Base-by-base conservation (phyloP, 2,329 filamentous ascomycete species). In the Berkeleyomyces rouxiae region DNA sequence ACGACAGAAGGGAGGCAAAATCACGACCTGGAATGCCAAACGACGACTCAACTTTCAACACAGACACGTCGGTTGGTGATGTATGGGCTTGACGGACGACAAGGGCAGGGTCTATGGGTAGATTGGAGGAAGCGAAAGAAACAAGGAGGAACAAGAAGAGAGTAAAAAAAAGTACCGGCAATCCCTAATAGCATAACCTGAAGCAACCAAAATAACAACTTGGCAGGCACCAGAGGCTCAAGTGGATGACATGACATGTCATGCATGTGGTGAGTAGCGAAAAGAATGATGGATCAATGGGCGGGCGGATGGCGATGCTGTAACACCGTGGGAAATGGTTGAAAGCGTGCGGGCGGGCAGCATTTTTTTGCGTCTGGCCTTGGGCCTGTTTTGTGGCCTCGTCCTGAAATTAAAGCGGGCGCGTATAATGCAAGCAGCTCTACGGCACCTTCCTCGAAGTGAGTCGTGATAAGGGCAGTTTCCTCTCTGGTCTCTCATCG, bases 181-280 rank as follows among this genome's bases (percentile, higher is more conserved):
- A 55, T 55, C 51, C 51, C 33, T 55, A 55, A 55, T 55, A 55
- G 51, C 33, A 55, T 36, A 39, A 9, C 10, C 51, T 55, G 33
- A 55, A 55, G 51, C 51, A 55, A 39, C 51, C 51, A 55, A 55
- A 55, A 55, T 55, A 55, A 36, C 7, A 55, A 55, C 51, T 55
- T 55, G 51, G 39, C 33, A 37, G 51, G 33, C 51, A 37, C 11
- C n/a, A 13, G 36, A 13, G 3, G 23, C 23, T 23, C 23, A 33
- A 7, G 16, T 31, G 16, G 47, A 10, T 9, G 16, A 3, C 10
- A 53, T 13, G 36, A 53, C 49, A 37, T 23, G 31, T n/a, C 7
- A 49, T 49, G 46, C 7, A 49, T 49, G n/a, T 49, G n/a, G 46
- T 16, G 7, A 7, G 46, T 49, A 49, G 7, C n/a, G 46, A 23